Base-by-base conservation (phyloP, 2,329 filamentous ascomycete genomes). In the Phyllosticta ampelicida region DNA sequence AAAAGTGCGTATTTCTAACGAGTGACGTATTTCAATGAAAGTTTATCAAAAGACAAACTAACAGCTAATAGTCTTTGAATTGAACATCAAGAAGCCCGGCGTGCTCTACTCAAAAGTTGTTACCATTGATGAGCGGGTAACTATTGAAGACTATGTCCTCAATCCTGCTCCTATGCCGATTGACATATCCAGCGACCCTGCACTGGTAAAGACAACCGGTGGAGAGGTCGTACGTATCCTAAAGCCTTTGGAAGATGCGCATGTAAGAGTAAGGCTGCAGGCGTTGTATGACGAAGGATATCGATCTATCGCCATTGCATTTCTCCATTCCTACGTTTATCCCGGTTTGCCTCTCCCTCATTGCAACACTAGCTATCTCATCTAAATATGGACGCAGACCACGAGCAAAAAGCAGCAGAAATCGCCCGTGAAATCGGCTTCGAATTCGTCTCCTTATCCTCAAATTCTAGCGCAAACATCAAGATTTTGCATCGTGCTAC, bases 271-370 rank as follows among this genome's bases (percentile, higher is more conserved):
- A 53, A 58, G 59, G 18, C 63, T 70, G 1, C 61, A 65, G 23
- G 21, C 48, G 1, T 60, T 75, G 2, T 70, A 64, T 54, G 59
- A 65, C 1, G 63, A 68, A n/a, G 72, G 72, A 1, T 68, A 68
- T 29, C 63, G 70, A 9, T 71, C 70, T 1, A 56, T 74, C 30
- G 71, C 71, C 0, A 66, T 75, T 6, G 68, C 67, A 5, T 66
- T 71, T 8, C 60, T 68, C 50, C 66, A 71, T 56, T 67, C 66
- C 5, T 71, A 72, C 51, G 65, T 65, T 1, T 72, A 66, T 48
- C 68, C 68, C 1, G 55, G 55, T 57, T 11, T 20, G 49, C 13
- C 50, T 13, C 6, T 48, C 2, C 2, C 13, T 9, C 11, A 16
- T 20, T 1, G 8, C 19, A 19, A 4, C 18, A 5, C 6, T 6